A percentile compares a stretch with the other conserved stretches of the same genome.
These are phyloP conservation scores for Ascocoryne sarcoides DNA, from an alignment of 2,329 filamentous ascomycete species.

Conservation along the genomic window DNA sequence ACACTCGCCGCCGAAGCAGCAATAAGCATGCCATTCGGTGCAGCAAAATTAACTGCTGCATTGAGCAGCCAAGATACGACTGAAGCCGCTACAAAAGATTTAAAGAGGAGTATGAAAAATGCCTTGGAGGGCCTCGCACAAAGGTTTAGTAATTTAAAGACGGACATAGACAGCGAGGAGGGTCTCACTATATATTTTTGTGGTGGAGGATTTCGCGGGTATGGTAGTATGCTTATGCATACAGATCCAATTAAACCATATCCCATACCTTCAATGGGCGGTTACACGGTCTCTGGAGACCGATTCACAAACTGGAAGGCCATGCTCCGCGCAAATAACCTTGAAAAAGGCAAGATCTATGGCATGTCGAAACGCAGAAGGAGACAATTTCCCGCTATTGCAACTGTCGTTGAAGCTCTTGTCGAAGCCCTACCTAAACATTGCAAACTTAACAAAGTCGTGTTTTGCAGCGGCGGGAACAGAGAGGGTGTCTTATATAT, in stretches of 20 bases:
- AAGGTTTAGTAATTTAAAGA: conserved; percentile 42
- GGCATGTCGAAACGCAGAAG: conserved; percentile 74
- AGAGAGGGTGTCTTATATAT: conserved; percentile 75
- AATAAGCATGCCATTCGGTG: conserved; percentile 52
- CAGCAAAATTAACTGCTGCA: conserved; percentile 46
- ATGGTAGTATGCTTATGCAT: conserved; percentile 83
- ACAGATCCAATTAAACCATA: conserved; percentile 66
- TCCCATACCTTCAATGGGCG: conserved; percentile 74
- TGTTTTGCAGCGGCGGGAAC: conserved; percentile 83
- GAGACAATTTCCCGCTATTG: conserved; percentile 75
- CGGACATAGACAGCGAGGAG: conserved; percentile 31
- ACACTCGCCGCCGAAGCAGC: conserved; percentile 44
- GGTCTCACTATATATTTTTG: conserved; percentile 72
- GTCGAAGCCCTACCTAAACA: conserved; percentile 51
- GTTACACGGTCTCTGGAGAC: conserved; percentile 56
- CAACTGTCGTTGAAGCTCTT: conserved; percentile 69
- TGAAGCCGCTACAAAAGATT: conserved; percentile 37
- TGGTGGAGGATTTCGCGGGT: conserved; percentile 83
- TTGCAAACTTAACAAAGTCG: conserved; percentile 55
- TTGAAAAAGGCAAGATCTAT: conserved; percentile 51
- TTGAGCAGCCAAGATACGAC: conserved; percentile 37
- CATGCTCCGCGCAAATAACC: conserved; percentile 43
- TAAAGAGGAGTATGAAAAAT: conserved; percentile 43
- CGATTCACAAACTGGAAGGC: conserved; percentile 48
- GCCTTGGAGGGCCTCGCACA: conserved; percentile 48